Evolutionary conservation across 73 alveolate genomes (phyloP), one percentile per base, ranked within the genome.

Genomic region (Stentor roeselii): DNA sequence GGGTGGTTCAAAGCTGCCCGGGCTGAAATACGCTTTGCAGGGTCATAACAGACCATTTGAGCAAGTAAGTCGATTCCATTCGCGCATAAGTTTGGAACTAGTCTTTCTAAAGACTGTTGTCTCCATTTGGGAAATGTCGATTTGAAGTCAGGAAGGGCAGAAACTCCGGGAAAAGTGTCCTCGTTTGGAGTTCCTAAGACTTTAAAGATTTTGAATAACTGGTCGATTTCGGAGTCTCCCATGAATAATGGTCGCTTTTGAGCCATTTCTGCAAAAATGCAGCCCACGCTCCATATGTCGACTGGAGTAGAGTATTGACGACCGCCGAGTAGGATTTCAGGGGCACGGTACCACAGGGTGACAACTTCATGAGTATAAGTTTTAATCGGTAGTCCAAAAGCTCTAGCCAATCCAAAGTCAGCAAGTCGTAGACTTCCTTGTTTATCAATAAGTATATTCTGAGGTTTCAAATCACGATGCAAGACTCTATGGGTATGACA

Each of bases 361-460:
- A 88, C 89, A 35, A 90, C 96, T 60, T 89, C 91, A 77, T 90
- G 91, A 0, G 96, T 90, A 84, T 94, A 95, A 27, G 99, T 94
- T 84, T 90, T 90, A 39, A 94, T 83, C 39, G 98, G 98, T 3
- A 94, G 88, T 36, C 98, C 96, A 87, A 95, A 95, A 11, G 99
- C 98, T 59, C 99, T 78, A 30, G 99, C 99, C 39, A 96, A 83
- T n/a, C 99, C 98, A 91, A 96, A 96, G 61, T 96, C 99, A 35
- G 98, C 98, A 30, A 96, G 89, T 87, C 93, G 87, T 32, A 94
- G 86, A 89, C 35, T 93, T 35, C 95, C 91, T 60, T 93, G 87
- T 78, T 84, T 84, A 78, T 95, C 98, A 3, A 95, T 78, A 31
- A 94, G 87, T 37, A 95, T 78, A 86, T 95, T 96, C 82, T 90